phyloP scores from a whole-genome alignment of 2,329 filamentous ascomycete genomes.

The Triangularia verruculosa region DNA sequence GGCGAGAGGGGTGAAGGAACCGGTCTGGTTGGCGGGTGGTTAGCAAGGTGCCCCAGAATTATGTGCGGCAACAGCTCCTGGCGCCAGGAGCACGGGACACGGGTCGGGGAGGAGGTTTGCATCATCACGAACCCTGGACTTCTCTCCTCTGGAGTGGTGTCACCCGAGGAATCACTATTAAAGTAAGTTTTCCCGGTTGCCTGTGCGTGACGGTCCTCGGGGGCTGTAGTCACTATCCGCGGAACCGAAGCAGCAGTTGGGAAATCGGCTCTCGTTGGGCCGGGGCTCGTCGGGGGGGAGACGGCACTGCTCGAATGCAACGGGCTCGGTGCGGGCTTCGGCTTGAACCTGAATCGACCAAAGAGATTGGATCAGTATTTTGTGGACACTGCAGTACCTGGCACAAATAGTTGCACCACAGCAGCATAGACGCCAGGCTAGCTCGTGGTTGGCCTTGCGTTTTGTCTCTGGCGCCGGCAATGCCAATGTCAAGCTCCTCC shows the following conservation, averaged over 20 bases:
- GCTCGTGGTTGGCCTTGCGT: constrained; percentile 11
- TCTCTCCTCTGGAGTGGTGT: constrained; percentile 33
- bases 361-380: constrained; percentile 31
- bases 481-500: constrained; percentile 11
- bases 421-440: constrained; percentile 26
- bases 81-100: constrained; percentile 10
- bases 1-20: constrained; percentile 23
- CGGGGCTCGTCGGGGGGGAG: constrained; percentile 43
- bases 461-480: constrained; percentile 5
- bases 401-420: constrained; percentile 32
- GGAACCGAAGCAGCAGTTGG: constrained; percentile 33
- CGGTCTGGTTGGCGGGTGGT: constrained; percentile 20
- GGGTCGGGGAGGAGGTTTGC: constrained; percentile 1
- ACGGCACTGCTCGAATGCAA: constrained; percentile 44
- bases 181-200: constrained; percentile 36
- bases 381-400: constrained; percentile 33
- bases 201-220: constrained; percentile 28
- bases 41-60: constrained; percentile 17
- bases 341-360: constrained; percentile 43
- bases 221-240: constrained; percentile 33
- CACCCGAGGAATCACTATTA: constrained; percentile 38
- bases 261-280: constrained; percentile 38
- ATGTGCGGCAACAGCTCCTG: constrained; percentile 10
- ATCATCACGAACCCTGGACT: constrained; percentile 33
- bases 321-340: constrained; percentile 49